Conservation (phyloP, 2,329 filamentous ascomycete genomes). For the Apiospora phragmitis region DNA sequence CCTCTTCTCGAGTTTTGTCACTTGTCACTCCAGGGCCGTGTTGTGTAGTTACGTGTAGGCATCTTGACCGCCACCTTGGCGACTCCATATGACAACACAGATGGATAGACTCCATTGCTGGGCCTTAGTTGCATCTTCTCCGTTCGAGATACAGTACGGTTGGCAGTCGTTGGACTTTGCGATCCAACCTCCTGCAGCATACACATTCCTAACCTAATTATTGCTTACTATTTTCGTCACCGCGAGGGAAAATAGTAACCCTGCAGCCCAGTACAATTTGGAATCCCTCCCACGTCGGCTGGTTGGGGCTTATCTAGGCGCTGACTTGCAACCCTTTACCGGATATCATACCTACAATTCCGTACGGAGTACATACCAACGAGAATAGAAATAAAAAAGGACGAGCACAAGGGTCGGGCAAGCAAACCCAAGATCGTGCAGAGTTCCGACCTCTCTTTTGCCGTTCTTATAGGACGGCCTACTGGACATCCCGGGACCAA, state of each 20-base stretch:
- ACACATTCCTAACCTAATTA: background rate
- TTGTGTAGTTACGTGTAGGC: background rate
- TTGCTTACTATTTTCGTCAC: background rate
- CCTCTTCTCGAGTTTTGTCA: background rate
- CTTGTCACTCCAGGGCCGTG: background rate
- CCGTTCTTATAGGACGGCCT: background rate
- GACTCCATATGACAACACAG: background rate
- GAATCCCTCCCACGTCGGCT: background rate
- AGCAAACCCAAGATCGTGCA: background rate
- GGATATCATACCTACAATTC: background rate
- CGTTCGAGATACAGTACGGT: background rate
- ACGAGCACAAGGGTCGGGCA: background rate
- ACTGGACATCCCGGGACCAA: background rate
- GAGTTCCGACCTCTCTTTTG: background rate
- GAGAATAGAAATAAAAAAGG: background rate
- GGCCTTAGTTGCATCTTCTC: background rate
- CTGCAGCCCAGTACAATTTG: background rate
- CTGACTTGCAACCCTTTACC: background rate
- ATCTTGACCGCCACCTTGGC: background rate
- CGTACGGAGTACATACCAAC: background rate
- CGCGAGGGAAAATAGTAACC: background rate
- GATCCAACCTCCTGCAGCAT: background rate
- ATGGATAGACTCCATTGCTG: background rate
- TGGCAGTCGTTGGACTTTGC: background rate
- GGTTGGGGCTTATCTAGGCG: background rate